phyloP scores from a whole-genome alignment of 108 stramenopile species.

The Pelagomonas calceolata region DNA sequence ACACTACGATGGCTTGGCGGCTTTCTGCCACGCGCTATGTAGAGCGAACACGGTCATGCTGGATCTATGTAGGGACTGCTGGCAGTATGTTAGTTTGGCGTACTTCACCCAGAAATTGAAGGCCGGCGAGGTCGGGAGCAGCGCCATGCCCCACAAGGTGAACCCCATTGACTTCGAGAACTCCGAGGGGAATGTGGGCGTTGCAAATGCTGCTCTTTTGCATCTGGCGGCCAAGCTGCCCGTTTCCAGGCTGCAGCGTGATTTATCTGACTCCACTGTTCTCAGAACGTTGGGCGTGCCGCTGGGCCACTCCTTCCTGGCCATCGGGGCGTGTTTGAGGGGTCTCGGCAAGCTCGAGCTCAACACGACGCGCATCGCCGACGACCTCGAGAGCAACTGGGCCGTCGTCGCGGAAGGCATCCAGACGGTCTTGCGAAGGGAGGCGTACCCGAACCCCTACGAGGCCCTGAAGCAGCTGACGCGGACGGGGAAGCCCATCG shows the following conservation, averaged over 20 bases:
- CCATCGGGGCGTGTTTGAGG: not conserved
- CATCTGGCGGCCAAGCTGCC: conserved; percentile 21
- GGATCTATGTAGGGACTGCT: conserved; percentile 19
- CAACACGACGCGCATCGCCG: conserved; percentile 5
- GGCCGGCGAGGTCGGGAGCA: conserved; percentile 15
- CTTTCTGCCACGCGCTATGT: conserved; percentile 10
- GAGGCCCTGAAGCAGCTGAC: conserved; percentile 18
- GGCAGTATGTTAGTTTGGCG: conserved; percentile 16
- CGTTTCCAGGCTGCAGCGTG: conserved; percentile 22
- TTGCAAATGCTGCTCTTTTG: conserved; percentile 8
- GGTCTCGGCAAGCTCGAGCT: conserved; percentile 8
- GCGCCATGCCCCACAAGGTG: conserved; percentile 27
- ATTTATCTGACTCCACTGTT: conserved; percentile 20
- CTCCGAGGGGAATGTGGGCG: conserved; percentile 22
- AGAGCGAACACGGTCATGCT: conserved; percentile 14
- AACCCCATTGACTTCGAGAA: conserved; percentile 27
- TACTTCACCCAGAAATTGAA: conserved; percentile 21
- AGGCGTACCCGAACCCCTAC: conserved; percentile 16
- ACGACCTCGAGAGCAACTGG: conserved; percentile 23
- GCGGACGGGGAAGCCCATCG: not conserved
- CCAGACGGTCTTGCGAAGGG: conserved; percentile 19
- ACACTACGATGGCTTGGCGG: conserved; percentile 19
- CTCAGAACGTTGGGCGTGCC: conserved; percentile 15
- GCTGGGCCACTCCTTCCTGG: conserved; percentile 14
- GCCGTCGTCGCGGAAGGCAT: conserved; percentile 22